Evolutionary conservation across 2,329 filamentous ascomycete genomes (phyloP), one percentile per base, ranked within the genome.

Genomic region (Pleomassaria siparia): DNA sequence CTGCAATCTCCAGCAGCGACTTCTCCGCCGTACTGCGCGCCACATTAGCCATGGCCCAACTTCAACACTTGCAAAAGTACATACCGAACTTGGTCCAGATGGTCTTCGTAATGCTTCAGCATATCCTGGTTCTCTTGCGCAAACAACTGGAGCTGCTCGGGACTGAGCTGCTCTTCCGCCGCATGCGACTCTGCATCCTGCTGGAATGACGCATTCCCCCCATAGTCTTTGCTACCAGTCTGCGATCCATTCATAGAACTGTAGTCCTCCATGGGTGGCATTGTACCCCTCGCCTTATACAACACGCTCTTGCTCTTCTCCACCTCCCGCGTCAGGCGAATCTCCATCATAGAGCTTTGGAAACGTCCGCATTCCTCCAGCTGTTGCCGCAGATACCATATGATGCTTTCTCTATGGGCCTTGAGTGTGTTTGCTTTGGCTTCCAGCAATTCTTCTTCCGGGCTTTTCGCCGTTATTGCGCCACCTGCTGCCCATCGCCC

Each of bases 311-410:
- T 89, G 63, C 86, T 91, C 81, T 88, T 94, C 74, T 97, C 91
- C 70, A 92, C 80, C 69, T 95, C 89, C 45, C 94, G 79, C 63
- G 85, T 84, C 57, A 97, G 77, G 59, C 94, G 77, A 63, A 89
- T 88, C 74, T 96, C 91, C 80, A 97, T 96, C 90, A 97, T 96
- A 42, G 81, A 82, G 60, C 89, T 85, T 75, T 97, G 92, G 54
- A 87, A 84, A 60, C 83, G 80, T 33, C 88, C 87, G 47, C 87
- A 91, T 55, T 83, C 79, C 72, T 94, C 88, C 53, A 97, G 73
- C 61, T 84, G 80, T 64, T 86, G 80, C 54, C 88, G 80, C 61
- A 99, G 68, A 59, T 87, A 91, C 85, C 88, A 92, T 10, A 97
- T 74, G 37, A 99, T 84, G 54, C 86, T 86, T 62, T 95, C 91